Evolutionary conservation across 768 basidiomycete genomes (phyloP).

Genomic region (Hypsizygus marmoreus): DNA sequence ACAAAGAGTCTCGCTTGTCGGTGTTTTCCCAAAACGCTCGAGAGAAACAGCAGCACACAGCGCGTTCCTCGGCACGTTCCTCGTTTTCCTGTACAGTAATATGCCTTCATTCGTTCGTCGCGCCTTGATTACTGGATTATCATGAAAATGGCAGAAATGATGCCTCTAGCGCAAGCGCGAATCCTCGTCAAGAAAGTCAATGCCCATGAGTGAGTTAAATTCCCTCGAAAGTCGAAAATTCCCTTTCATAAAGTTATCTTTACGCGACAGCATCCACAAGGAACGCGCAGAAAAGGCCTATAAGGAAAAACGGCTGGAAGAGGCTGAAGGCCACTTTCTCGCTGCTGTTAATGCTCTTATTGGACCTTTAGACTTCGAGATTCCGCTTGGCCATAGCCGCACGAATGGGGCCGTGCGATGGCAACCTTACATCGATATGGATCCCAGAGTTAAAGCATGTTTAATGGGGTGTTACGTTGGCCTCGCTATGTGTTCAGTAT

Average conservation of each 20-base stretch:
- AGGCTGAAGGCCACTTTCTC: not conserved
- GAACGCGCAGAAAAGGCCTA: not conserved
- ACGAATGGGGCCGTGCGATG: conserved; percentile 1
- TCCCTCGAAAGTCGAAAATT: too few relatives aligned
- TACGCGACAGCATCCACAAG: not conserved
- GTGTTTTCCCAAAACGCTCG: too few relatives aligned
- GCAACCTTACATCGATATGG: conserved; percentile 8
- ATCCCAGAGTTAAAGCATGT: not conserved
- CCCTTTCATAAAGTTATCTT: not conserved
- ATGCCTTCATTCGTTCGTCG: too few relatives aligned
- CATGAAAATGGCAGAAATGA: too few relatives aligned
- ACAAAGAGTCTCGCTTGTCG: too few relatives aligned
- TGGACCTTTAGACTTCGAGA: not conserved
- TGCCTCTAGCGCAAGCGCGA: too few relatives aligned
- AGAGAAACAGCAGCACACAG: too few relatives aligned
- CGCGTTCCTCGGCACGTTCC: too few relatives aligned
- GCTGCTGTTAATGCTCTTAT: not conserved
- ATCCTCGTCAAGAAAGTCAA: too few relatives aligned
- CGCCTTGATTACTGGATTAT: too few relatives aligned
- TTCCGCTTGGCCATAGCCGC: not conserved
- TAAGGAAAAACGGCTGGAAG: not conserved
- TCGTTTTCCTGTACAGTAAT: too few relatives aligned
- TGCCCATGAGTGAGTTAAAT: not conserved
- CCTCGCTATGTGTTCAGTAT: not conserved
- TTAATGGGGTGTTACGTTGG: conserved; percentile 8